phyloP scores from a whole-genome alignment of 768 basidiomycete species.

The Tricholoma furcatifolium region DNA sequence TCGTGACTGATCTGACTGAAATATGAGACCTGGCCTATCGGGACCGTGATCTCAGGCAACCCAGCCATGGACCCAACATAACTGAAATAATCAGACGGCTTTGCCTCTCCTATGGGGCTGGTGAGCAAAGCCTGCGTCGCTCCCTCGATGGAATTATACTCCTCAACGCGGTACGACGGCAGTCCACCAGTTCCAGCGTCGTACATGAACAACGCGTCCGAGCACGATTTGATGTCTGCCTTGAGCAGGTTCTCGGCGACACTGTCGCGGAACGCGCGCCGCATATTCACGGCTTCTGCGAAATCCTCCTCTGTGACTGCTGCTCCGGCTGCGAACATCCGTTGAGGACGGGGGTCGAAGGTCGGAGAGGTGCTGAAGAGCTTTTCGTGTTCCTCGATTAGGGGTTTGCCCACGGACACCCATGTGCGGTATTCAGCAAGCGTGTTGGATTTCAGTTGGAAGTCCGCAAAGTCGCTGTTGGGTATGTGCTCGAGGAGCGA shows the following conservation, averaged over 20 bases:
- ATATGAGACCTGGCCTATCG: constrained; percentile 35
- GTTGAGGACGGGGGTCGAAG: constrained; percentile 31
- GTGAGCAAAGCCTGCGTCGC: constrained; percentile 27
- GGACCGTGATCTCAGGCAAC: constrained; percentile 35
- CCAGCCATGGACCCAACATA: constrained; percentile 37
- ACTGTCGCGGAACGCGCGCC: constrained; percentile 24
- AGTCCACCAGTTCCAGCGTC: constrained; percentile 32
- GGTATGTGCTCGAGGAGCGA: constrained; percentile 29
- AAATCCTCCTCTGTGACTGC: constrained; percentile 25
- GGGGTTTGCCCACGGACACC: constrained; percentile 31
- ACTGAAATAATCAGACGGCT: constrained; percentile 28
- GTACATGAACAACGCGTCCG: constrained; percentile 35
- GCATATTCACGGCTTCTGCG: constrained; percentile 22
- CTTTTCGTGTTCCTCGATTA: constrained; percentile 21
- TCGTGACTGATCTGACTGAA: constrained; percentile 29
- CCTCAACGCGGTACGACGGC: constrained; percentile 35
- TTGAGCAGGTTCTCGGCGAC: constrained; percentile 27
- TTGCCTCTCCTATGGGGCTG: constrained; percentile 8
- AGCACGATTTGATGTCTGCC: constrained; percentile 28
- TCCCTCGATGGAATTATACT: constrained; percentile 30
- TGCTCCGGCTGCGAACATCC: constrained; percentile 29
- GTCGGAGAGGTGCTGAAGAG: constrained; percentile 23
- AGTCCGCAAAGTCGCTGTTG: constrained; percentile 24
- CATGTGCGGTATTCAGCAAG: constrained; percentile 37
- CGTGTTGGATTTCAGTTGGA: constrained; percentile 29